Evolutionary conservation across 352 stramenopile genomes (phyloP).

Genomic region (Globisporangium camurandrum): DNA sequence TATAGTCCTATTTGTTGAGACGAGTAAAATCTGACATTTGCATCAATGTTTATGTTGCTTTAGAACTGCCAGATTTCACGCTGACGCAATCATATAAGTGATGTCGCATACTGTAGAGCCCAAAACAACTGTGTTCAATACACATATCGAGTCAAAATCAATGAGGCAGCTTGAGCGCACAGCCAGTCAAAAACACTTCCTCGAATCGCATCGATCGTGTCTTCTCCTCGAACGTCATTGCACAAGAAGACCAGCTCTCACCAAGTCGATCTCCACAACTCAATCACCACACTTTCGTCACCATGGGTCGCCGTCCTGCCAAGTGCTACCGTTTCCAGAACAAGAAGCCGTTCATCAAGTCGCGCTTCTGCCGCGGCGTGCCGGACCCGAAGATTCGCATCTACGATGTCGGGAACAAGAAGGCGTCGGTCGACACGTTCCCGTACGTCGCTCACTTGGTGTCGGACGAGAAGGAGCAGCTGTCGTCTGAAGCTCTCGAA

Average conservation of each 20-base stretch:
- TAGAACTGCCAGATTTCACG: too few species aligned
- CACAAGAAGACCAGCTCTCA: not conserved
- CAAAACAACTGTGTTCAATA: too few species aligned
- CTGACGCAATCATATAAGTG: too few species aligned
- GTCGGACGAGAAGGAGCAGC: constrained; percentile 90
- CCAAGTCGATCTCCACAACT: not conserved
- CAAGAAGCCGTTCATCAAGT: constrained; percentile 99
- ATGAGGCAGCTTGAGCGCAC: too few species aligned
- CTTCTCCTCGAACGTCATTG: not conserved
- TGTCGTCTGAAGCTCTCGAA: constrained; percentile 97
- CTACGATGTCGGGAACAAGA: constrained; percentile 99
- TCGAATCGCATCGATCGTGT: not conserved
- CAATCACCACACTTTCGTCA: constrained; percentile 9
- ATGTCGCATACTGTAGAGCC: too few species aligned
- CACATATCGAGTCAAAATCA: too few species aligned
- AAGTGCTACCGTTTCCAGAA: constrained; percentile 99
- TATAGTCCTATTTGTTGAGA: too few species aligned
- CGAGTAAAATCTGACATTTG: too few species aligned
- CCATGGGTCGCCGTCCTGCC: constrained; percentile 83
- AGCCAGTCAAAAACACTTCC: too few species aligned
- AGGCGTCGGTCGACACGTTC: constrained; percentile 97
- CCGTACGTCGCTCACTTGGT: constrained; percentile 97
- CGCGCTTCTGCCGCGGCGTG: constrained; percentile 98
- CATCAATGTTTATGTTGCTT: too few species aligned
- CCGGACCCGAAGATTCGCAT: constrained; percentile 97